Conservation (phyloP, 78 protist species). For the Dictyostelium purpureum region DNA sequence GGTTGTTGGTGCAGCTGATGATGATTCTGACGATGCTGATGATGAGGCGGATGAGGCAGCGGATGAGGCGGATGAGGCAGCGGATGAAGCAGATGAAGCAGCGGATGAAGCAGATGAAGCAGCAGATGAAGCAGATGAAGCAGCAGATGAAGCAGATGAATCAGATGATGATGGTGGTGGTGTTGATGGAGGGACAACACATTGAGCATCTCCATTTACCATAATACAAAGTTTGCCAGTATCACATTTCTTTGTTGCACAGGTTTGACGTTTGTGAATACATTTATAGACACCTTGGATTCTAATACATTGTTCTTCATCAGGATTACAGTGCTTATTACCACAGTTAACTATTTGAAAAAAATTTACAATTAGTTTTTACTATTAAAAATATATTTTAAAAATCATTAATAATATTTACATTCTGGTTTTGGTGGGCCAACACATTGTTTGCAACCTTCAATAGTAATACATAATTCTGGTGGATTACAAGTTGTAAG, state of each 20-base stretch:
- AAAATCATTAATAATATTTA: no score
- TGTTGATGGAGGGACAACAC: background rate
- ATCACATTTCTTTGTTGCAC: background rate
- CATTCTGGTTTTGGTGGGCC: background rate
- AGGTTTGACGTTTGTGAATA: background rate
- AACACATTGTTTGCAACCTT: background rate
- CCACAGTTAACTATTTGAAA: constrained; percentile 27
- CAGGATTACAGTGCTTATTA: background rate
- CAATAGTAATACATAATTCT: constrained; percentile 5
- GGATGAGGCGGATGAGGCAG: background rate
- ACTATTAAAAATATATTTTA: no score
- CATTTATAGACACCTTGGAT: background rate
- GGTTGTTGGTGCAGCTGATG: background rate
- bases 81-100: background rate
- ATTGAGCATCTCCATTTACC: constrained; percentile 19
- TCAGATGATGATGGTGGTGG: background rate
- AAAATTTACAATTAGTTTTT: no score
- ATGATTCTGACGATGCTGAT: background rate
- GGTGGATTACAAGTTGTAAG: background rate
- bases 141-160: no score
- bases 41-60: background rate
- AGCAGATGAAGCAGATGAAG: background rate
- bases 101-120: no score
- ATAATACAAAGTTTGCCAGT: background rate
- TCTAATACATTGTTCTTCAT: background rate